These are phyloP conservation scores for Gnomoniopsis sp. DNA, from an alignment of 2,329 filamentous ascomycete species.

Conservation along the genomic window DNA sequence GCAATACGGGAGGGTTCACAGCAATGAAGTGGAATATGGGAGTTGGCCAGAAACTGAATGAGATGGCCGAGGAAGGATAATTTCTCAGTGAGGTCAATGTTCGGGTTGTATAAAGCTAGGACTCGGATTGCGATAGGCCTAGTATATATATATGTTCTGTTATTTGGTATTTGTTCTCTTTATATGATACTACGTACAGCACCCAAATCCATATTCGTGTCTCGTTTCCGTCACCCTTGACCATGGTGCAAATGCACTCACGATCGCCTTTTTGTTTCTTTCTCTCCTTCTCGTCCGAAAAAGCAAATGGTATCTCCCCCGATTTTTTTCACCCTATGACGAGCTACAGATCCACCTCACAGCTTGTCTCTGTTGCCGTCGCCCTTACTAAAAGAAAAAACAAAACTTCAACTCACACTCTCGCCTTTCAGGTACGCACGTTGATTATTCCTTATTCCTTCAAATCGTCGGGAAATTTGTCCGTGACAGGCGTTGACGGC, in stretches of 20 bases:
- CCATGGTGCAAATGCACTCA: not conserved
- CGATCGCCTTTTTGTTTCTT: not conserved
- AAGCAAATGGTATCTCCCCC: not conserved
- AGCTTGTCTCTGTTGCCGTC: not conserved
- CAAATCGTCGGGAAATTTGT: slow-evolving; percentile 34
- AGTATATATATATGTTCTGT: not conserved
- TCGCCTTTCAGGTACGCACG: too few species aligned
- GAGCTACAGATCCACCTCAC: not conserved
- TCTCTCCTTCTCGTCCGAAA: not conserved
- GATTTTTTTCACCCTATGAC: not conserved
- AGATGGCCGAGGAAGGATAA: too few species aligned
- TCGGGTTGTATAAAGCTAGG: too few species aligned
- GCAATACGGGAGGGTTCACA: not conserved
- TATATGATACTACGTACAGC: not conserved
- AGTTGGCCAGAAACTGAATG: not conserved
- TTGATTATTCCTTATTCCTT: slow-evolving; percentile 3
- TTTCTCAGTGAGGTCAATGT: too few species aligned
- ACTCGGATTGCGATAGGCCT: too few species aligned
- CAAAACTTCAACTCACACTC: not conserved
- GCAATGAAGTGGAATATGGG: not conserved
- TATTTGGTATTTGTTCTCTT: not conserved
- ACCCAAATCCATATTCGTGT: not conserved
- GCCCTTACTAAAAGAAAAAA: not conserved
- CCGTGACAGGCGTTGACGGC: slow-evolving; percentile 53
- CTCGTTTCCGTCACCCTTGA: not conserved